Evolutionary conservation across 1,139 yeast genomes (phyloP), one percentile per base, ranked within the genome.

Genomic region (Sugiyamaella pinicola): DNA sequence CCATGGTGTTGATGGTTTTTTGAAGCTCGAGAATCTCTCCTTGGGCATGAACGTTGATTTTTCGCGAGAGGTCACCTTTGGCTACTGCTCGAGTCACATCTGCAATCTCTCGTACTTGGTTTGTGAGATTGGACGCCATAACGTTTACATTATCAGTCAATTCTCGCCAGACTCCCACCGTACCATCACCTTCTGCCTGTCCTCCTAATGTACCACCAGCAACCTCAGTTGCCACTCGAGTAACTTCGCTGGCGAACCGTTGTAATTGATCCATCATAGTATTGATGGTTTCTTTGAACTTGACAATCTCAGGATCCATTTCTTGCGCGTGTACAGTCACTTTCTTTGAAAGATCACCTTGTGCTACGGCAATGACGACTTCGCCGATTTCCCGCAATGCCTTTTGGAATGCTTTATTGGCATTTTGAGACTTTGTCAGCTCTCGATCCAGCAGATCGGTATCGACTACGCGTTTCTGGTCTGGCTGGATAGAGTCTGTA

Each of bases 131-230:
- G 51, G 84, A 76, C 18, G 96, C 96, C 96, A 87, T 87, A 55
- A 87, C 85, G 68, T 87, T 87, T 62, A 87, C 91, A 62, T 87
- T 87, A 63, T 87, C 91, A 18, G 95, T 87, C 52, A 87, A 78
- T 26, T 87, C 83, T 63, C 91, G 78, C 96, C 96, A 87, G 53
- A 86, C 86, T 15, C 96, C 96, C 3, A 85, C 89, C 0, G 91
- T 83, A 7, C 90, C 91, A 56, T 84, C 87, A 56, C 84, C 85
- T 63, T 84, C 86, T 33, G 93, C 95, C 67, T 86, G 95, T 33
- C 96, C 96, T 60, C 96, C 96, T 48, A 87, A 75, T 57, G 87
- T 87, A 58, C 96, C 96, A 64, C 87, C 87, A 34, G 96, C 93
- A 28, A 87, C 96, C 64, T 87, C 95, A 9, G 91, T 86, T 41